Evolutionary conservation across 768 basidiomycete species (phyloP).

Genomic region (Trichaptum fuscoviolaceum): DNA sequence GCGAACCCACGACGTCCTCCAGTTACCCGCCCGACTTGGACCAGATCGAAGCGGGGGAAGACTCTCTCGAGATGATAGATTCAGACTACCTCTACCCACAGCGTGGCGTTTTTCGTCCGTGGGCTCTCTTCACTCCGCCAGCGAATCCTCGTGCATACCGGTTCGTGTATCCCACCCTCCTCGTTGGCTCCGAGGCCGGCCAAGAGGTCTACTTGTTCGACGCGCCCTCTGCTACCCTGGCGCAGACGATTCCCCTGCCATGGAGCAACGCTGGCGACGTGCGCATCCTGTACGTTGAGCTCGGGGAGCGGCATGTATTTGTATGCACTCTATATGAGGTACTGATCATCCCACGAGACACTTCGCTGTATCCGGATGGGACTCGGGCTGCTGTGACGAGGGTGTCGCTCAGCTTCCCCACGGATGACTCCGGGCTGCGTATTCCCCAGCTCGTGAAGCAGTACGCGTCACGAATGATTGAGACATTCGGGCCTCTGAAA

Average conservation of each 20-base stretch:
- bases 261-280: not conserved
- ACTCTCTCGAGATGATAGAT: slow-evolving; percentile 11
- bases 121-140: slow-evolving; percentile 50
- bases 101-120: slow-evolving; percentile 56
- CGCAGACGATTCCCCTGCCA: slow-evolving; percentile 37
- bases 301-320: slow-evolving; percentile 53
- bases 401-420: not conserved
- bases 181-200: slow-evolving; percentile 37
- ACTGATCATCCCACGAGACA: not conserved
- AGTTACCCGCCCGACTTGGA: slow-evolving; percentile 19
- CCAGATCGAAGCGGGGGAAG: slow-evolving; percentile 11
- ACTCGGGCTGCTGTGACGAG: not conserved
- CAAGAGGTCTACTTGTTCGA: slow-evolving; percentile 56
- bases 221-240: slow-evolving; percentile 42
- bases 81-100: slow-evolving; percentile 6
- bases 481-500: not conserved
- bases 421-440: not conserved
- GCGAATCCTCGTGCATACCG: slow-evolving; percentile 48
- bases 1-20: slow-evolving; percentile 2
- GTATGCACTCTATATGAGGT: slow-evolving; percentile 32
- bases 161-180: slow-evolving; percentile 61
- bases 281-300: slow-evolving; percentile 58
- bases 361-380: not conserved
- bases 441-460: not conserved
- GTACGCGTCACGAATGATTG: not conserved